Evolutionary conservation across 1,139 yeast species (phyloP).

Genomic region (Hyphopichia buzzinii): DNA sequence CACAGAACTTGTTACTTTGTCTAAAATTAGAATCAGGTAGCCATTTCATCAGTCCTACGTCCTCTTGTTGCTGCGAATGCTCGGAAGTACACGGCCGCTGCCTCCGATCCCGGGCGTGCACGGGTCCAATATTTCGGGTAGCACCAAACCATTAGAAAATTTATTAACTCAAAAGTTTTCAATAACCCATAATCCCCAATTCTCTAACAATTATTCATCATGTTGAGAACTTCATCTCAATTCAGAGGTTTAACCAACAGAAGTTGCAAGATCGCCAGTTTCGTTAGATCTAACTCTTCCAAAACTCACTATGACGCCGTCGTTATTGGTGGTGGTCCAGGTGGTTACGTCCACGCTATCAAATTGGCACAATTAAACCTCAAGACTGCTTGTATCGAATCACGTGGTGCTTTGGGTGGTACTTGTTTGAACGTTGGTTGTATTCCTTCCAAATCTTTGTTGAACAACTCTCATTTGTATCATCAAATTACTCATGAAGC

Average conservation of each 20-base stretch:
- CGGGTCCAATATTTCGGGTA: neutral
- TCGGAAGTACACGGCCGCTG: slow-evolving; percentile 2
- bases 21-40: too few species aligned
- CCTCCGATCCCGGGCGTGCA: neutral
- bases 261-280: slow-evolving; percentile 17
- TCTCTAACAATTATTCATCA: neutral
- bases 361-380: slow-evolving; percentile 96
- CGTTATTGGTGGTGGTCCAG: slow-evolving; percentile 99
- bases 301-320: slow-evolving; percentile 74
- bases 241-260: slow-evolving; percentile 3
- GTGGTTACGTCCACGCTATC: slow-evolving; percentile 98
- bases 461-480: slow-evolving; percentile 91
- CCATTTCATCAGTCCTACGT: too few species aligned
- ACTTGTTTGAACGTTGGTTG: slow-evolving; percentile 98
- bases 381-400: slow-evolving; percentile 94
- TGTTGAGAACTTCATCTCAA: slow-evolving; percentile 5
- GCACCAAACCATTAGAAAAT: slow-evolving; percentile 1
- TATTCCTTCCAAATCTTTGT: slow-evolving; percentile 94
- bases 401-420: slow-evolving; percentile 95
- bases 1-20: too few species aligned
- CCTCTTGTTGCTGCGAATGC: too few species aligned
- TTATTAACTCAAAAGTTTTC: neutral
- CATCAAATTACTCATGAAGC: slow-evolving; percentile 89
- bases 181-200: neutral
- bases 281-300: slow-evolving; percentile 38